phyloP scores from a whole-genome alignment of 306 rosid genomes.

The Malus asiatica region DNA sequence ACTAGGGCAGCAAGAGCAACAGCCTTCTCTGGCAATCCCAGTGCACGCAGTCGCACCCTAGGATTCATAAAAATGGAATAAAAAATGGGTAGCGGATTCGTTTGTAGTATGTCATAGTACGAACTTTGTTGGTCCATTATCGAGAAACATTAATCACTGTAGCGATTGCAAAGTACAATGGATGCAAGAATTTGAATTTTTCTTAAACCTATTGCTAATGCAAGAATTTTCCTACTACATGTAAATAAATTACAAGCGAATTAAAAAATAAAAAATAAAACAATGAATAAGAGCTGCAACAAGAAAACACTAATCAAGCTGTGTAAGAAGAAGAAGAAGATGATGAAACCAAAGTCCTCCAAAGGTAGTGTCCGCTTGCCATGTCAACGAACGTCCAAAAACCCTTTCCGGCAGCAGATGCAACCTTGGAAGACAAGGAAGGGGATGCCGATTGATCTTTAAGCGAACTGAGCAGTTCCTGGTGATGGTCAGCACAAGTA shows the following conservation, averaged over 20 bases:
- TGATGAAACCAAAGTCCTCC: not conserved
- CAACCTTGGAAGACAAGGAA: not conserved
- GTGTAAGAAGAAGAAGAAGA: not conserved
- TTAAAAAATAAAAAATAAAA: not conserved
- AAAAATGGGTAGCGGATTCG: not conserved
- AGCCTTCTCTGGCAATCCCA: slow-evolving; percentile 21
- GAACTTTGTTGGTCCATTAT: not conserved
- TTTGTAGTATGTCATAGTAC: not conserved
- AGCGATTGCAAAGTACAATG: not conserved
- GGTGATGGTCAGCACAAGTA: not conserved
- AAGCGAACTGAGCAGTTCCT: not conserved
- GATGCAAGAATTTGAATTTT: slow-evolving; percentile 6
- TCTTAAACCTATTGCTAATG: no score
- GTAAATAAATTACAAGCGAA: no score
- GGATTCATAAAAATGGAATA: not conserved
- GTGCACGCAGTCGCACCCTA: slow-evolving; percentile 9
- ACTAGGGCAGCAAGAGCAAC: slow-evolving; percentile 22
- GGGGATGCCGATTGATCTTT: not conserved
- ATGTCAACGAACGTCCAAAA: not conserved
- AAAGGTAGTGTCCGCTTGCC: slow-evolving; percentile 9
- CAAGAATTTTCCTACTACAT: no score
- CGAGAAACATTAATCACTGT: not conserved
- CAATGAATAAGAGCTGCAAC: not conserved
- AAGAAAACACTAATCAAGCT: not conserved
- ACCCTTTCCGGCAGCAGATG: not conserved